Base-by-base conservation (phyloP, 2,329 filamentous ascomycete species). In the Fonsecaea nubica region DNA sequence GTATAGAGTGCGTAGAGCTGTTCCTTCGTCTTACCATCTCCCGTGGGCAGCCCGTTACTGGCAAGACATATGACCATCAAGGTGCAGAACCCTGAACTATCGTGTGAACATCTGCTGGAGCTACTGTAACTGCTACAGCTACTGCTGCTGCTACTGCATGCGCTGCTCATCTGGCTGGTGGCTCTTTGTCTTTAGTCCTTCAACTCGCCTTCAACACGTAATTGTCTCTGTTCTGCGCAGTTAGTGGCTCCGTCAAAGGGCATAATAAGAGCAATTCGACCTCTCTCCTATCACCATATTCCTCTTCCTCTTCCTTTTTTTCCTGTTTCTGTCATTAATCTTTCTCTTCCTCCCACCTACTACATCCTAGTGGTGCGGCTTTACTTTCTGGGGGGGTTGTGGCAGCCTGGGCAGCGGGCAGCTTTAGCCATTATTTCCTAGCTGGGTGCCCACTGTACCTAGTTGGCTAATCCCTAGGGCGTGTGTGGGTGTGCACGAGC, bases 1-100 rank as follows among this genome's bases (percentile, higher is more conserved):
- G 10, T 13, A 42, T n/a, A n/a, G 40, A 42, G 40, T 42, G 10
- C 9, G 38, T n/a, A 40, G 38, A 40, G 38, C 38, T 13, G 38
- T 15, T 40, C 38, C 38, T 40, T 40, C 38, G 50, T 48, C 52
- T 21, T 25, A 25, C 25, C 25, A 25, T 25, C 25, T 25, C 25
- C 25, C 25, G 25, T 2, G 2, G 25, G 38, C 15, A 35, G 60
- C 60, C 33, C 6, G 50, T 38, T 63, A 52, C 60, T 56, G 58
- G 61, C 65, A 63, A 68, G 65, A 68, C 62, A 68, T 25, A 59
- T n/a, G 21, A n/a, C 38, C 15, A 25, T 45, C 38, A 4, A 25
- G 21, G 38, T 15, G 10, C 13, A 35, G 9, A 35, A 13, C 42
- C 36, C 13, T 50, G 45, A 15, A 25, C 36, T 25, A 25, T 25